Evolutionary conservation across 352 stramenopile species (phyloP).

Genomic region (Phytophthora brassicae): DNA sequence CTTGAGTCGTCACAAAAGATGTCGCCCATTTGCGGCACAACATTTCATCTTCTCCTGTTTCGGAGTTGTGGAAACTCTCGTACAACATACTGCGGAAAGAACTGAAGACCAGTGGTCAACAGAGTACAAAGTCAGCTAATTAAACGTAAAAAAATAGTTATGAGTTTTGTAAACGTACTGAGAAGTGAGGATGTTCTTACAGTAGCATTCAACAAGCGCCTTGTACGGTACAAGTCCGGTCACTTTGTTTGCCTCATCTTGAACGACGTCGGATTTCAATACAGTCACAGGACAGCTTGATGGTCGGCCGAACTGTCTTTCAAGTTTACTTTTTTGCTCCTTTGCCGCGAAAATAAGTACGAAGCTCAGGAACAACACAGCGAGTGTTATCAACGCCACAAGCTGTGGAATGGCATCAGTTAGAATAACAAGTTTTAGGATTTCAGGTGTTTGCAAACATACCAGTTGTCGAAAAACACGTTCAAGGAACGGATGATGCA

Average conservation of each 20-base stretch:
- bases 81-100: conserved; percentile 67
- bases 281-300: conserved; percentile 62
- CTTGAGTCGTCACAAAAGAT: conserved; percentile 66
- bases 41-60: conserved; percentile 32
- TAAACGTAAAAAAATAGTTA: too few relatives aligned
- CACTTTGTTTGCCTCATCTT: conserved; percentile 65
- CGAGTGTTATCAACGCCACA: conserved; percentile 67
- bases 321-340: conserved; percentile 69
- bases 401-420: conserved; percentile 27
- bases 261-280: conserved; percentile 62
- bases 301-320: conserved; percentile 64
- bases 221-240: conserved; percentile 65
- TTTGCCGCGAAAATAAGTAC: conserved; percentile 76
- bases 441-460: conserved; percentile 1
- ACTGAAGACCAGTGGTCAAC: conserved; percentile 11
- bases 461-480: conserved; percentile 68
- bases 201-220: conserved; percentile 80
- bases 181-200: conserved; percentile 52
- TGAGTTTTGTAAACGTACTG: conserved; percentile 31
- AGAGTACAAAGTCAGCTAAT: background rate
- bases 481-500: conserved; percentile 65
- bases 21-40: conserved; percentile 72
- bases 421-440: background rate
- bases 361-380: conserved; percentile 75
- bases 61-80: conserved; percentile 52